Percentiles rank a stretch among this genome's conserved stretches.
Evolutionary conservation across 2,329 filamentous ascomycete genomes (phyloP).

Genomic region (Coniochaeta pulveracea): DNA sequence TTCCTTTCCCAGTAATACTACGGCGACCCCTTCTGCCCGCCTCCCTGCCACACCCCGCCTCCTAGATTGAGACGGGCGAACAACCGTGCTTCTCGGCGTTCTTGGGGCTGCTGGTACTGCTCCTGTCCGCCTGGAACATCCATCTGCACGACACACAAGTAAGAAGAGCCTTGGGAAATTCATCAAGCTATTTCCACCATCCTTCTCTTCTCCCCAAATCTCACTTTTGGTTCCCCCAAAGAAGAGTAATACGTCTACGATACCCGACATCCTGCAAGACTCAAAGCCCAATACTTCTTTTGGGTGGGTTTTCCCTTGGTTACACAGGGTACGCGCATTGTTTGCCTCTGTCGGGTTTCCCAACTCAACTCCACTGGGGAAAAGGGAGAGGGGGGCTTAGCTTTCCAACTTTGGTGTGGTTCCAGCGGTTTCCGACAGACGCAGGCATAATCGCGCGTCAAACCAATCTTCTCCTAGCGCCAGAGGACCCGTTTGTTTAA

Average conservation of each 20-base stretch:
- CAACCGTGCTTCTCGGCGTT: too few species aligned
- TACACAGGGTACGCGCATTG: too few species aligned
- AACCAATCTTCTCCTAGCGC: constrained; percentile 29
- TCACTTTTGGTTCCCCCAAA: neutral
- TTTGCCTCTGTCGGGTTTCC: neutral
- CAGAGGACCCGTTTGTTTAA: constrained; percentile 6
- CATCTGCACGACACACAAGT: too few species aligned
- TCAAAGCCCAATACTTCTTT: neutral
- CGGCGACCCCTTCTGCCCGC: too few species aligned
- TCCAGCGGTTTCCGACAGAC: constrained; percentile 21
- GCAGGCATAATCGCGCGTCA: constrained; percentile 35
- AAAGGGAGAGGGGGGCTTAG: neutral
- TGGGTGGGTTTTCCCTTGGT: neutral
- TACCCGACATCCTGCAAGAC: neutral
- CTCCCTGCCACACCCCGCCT: too few species aligned
- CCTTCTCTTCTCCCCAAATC: neutral
- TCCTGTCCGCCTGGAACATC: too few species aligned
- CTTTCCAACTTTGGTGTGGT: constrained; percentile 1
- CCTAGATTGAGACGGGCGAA: too few species aligned
- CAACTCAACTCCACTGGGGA: neutral
- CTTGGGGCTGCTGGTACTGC: too few species aligned
- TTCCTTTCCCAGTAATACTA: too few species aligned
- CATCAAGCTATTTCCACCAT: too few species aligned
- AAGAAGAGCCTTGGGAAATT: too few species aligned
- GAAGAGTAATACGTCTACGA: neutral